phyloP scores from a whole-genome alignment of 176 grass and related monocot species.

The Oryza coarctata region DNA sequence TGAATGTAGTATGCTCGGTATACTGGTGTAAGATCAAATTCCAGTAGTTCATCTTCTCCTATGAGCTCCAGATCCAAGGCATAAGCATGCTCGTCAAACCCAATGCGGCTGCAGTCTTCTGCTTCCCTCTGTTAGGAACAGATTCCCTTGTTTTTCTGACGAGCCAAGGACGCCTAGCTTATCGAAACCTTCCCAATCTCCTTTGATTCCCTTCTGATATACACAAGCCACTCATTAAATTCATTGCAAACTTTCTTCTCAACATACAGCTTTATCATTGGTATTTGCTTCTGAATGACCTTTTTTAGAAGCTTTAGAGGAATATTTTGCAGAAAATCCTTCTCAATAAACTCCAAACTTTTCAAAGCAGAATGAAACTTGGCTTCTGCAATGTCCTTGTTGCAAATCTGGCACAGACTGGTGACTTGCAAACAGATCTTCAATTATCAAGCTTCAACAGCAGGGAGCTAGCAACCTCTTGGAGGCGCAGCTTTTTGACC shows the following conservation, averaged over 20 bases:
- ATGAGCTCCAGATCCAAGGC: slow-evolving; percentile 56
- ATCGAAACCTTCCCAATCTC: slow-evolving; percentile 76
- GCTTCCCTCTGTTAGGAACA: slow-evolving; percentile 57
- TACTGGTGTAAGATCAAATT: slow-evolving; percentile 70
- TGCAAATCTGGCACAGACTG: slow-evolving; percentile 63
- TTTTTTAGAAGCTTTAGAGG: slow-evolving; percentile 62
- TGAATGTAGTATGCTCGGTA: slow-evolving; percentile 66
- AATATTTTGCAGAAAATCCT: slow-evolving; percentile 58
- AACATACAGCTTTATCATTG: slow-evolving; percentile 61
- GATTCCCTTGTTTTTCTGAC: slow-evolving; percentile 57
- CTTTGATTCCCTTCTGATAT: slow-evolving; percentile 63
- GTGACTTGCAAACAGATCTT: slow-evolving; percentile 63
- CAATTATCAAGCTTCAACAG: slow-evolving; percentile 63
- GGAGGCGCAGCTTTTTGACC: slow-evolving; percentile 62
- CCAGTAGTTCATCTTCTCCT: slow-evolving; percentile 54
- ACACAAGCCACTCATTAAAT: slow-evolving; percentile 82
- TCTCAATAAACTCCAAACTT: slow-evolving; percentile 72
- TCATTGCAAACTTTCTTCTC: slow-evolving; percentile 76
- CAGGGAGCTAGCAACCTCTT: slow-evolving; percentile 53
- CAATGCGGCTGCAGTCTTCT: slow-evolving; percentile 58
- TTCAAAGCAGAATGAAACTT: slow-evolving; percentile 64
- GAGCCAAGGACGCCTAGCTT: slow-evolving; percentile 47
- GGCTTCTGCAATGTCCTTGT: slow-evolving; percentile 49
- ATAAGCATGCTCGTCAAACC: slow-evolving; percentile 60
- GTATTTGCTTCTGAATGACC: slow-evolving; percentile 69